Evolutionary conservation across 139 green algal genomes (phyloP).

Genomic region (Haematococcus lacustris): DNA sequence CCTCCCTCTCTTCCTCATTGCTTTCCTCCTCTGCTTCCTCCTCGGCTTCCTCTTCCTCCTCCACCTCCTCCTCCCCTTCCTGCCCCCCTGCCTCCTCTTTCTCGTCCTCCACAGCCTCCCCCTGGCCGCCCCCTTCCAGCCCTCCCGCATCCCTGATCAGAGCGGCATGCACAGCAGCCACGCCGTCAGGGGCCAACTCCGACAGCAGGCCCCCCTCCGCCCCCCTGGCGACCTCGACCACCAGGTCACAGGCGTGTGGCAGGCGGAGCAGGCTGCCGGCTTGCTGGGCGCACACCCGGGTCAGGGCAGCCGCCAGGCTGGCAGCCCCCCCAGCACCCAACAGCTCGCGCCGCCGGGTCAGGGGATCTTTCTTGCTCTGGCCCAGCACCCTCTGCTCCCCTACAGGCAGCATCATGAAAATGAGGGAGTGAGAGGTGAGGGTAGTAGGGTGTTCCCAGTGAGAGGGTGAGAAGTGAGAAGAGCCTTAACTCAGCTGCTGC

Average conservation of each 20-base stretch:
- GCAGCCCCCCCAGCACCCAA: slow-evolving; percentile 32
- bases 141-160: slow-evolving; percentile 30
- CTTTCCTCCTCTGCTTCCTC: too few species aligned
- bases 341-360: slow-evolving; percentile 55
- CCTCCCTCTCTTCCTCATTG: too few species aligned
- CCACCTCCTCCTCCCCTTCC: not conserved
- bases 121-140: slow-evolving; percentile 2
- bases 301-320: slow-evolving; percentile 42
- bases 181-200: slow-evolving; percentile 23
- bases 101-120: slow-evolving; percentile 2
- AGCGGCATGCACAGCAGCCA: slow-evolving; percentile 44
- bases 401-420: too few species aligned
- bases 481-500: too few species aligned
- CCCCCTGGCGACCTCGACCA: slow-evolving; percentile 60
- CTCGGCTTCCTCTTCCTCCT: too few species aligned
- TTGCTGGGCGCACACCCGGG: slow-evolving; percentile 11
- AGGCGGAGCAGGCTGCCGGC: slow-evolving; percentile 37
- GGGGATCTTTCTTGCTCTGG: slow-evolving; percentile 68
- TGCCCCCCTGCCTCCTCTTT: slow-evolving; percentile 3
- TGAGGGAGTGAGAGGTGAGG: too few species aligned
- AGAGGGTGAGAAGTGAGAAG: too few species aligned
- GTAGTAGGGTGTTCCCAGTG: too few species aligned
- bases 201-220: slow-evolving; percentile 41
- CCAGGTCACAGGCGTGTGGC: slow-evolving; percentile 39
- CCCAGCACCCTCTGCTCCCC: slow-evolving; percentile 47